These are phyloP conservation scores for Aureoboletus auriporus DNA, from an alignment of 768 basidiomycete genomes.

Conservation along the genomic window DNA sequence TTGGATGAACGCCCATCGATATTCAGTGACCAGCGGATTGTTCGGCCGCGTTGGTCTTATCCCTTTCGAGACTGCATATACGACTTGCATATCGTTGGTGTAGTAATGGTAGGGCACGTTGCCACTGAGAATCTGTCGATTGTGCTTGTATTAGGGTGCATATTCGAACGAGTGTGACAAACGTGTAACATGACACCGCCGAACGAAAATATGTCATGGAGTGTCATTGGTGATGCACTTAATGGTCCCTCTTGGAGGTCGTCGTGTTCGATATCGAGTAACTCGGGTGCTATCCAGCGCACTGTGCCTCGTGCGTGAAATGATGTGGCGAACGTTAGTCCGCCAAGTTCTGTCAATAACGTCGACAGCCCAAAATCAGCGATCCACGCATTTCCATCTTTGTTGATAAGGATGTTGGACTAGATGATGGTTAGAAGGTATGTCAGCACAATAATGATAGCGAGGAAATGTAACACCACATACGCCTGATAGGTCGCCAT, in stretches of 20 bases:
- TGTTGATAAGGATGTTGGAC: constrained; percentile 4
- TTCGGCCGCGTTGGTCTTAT: not conserved
- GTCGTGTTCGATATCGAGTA: not conserved
- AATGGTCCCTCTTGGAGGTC: not conserved
- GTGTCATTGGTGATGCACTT: too few relatives aligned
- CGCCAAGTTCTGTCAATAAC: constrained; percentile 2
- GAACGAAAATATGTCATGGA: too few relatives aligned
- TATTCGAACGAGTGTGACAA: too few relatives aligned
- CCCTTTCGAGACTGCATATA: constrained; percentile 4
- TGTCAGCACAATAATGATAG: not conserved
- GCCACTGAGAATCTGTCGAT: constrained; percentile 4
- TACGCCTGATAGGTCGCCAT: constrained; percentile 10
- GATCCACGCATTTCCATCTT: not conserved
- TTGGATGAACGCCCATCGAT: constrained; percentile 10
- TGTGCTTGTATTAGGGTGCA: too few relatives aligned
- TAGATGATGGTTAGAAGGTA: not conserved
- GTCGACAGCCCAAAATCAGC: constrained; percentile 7
- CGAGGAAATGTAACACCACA: not conserved
- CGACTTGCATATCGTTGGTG: constrained; percentile 5
- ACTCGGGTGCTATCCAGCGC: constrained; percentile 4
- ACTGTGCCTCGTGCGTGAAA: not conserved
- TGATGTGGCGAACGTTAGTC: constrained; percentile 1
- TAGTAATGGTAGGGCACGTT: constrained; percentile 13
- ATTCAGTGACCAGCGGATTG: not conserved
- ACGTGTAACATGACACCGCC: too few relatives aligned